Evolutionary conservation across 2,329 filamentous ascomycete species (phyloP).

Genomic region (Paraphoma sp.): DNA sequence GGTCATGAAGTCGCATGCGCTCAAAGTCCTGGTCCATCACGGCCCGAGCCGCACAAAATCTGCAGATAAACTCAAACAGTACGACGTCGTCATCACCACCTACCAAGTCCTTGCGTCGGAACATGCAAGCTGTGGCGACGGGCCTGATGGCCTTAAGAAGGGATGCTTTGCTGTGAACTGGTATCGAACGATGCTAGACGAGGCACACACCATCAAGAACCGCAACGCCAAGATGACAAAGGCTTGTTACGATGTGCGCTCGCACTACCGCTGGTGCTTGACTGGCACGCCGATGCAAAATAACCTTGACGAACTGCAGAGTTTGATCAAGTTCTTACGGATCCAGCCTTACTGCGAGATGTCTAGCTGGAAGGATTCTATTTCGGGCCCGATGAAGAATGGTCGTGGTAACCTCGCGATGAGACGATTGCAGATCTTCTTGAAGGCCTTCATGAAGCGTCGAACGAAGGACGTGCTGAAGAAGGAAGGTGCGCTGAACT

Average conservation of each 20-base stretch:
- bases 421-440: slow-evolving; percentile 78
- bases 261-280: slow-evolving; percentile 93
- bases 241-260: slow-evolving; percentile 82
- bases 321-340: slow-evolving; percentile 87
- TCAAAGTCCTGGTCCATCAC: slow-evolving; percentile 90
- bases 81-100: slow-evolving; percentile 96
- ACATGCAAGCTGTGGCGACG: slow-evolving; percentile 72
- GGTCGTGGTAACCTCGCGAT: slow-evolving; percentile 90
- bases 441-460: slow-evolving; percentile 98
- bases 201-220: slow-evolving; percentile 98
- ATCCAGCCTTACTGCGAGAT: slow-evolving; percentile 92
- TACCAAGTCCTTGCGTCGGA: slow-evolving; percentile 96
- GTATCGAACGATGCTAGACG: slow-evolving; percentile 95
- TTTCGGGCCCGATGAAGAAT: slow-evolving; percentile 87
- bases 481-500: slow-evolving; percentile 79
- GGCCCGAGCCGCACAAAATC: slow-evolving; percentile 84
- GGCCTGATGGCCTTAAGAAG: slow-evolving; percentile 68
- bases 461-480: slow-evolving; percentile 97
- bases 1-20: slow-evolving; percentile 70
- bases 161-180: slow-evolving; percentile 92
- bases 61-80: slow-evolving; percentile 76
- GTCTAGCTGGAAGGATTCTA: slow-evolving; percentile 87
- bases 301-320: slow-evolving; percentile 95
- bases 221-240: slow-evolving; percentile 94
- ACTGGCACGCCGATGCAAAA: slow-evolving; percentile 98